These are phyloP conservation scores for Hypoxylon subgilvum DNA, from an alignment of 495 filamentous ascomycete species.

Conservation along the genomic window DNA sequence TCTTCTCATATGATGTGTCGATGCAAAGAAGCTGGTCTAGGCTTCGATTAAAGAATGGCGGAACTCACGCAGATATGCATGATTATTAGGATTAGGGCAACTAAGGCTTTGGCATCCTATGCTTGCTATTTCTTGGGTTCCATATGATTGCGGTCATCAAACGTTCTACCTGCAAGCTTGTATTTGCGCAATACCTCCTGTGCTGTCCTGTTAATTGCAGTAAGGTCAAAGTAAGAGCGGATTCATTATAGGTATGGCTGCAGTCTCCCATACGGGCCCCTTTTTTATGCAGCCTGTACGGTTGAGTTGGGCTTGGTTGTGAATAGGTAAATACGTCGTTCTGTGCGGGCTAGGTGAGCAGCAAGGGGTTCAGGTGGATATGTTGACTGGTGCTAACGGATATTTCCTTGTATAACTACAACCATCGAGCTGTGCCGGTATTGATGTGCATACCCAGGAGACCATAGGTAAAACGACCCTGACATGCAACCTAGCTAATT, in stretches of 20 bases:
- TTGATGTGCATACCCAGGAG: too few species aligned
- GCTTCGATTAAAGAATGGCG: background rate
- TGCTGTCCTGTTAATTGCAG: slow-evolving; percentile 1
- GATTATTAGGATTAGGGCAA: background rate
- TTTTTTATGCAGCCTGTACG: too few species aligned
- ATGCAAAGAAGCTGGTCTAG: background rate
- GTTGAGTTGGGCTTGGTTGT: too few species aligned
- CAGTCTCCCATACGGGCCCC: too few species aligned
- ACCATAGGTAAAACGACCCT: too few species aligned
- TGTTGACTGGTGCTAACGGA: too few species aligned
- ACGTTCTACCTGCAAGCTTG: background rate
- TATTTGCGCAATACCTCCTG: slow-evolving; percentile 4
- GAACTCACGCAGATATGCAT: slow-evolving; percentile 1
- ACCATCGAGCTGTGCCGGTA: too few species aligned
- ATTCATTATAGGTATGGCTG: background rate
- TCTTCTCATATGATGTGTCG: background rate
- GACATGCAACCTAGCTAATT: too few species aligned
- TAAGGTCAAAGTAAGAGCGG: slow-evolving; percentile 10
- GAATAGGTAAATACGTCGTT: too few species aligned
- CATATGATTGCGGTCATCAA: background rate
- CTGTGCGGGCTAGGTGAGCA: too few species aligned
- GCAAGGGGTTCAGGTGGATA: too few species aligned
- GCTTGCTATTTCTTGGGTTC: slow-evolving; percentile 8
- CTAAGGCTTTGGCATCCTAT: slow-evolving; percentile 8
- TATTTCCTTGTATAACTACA: too few species aligned